Evolutionary conservation across 208 protist genomes (phyloP), one percentile per base, ranked within the genome.

Genomic region (Acanthamoeba lenticulata): DNA sequence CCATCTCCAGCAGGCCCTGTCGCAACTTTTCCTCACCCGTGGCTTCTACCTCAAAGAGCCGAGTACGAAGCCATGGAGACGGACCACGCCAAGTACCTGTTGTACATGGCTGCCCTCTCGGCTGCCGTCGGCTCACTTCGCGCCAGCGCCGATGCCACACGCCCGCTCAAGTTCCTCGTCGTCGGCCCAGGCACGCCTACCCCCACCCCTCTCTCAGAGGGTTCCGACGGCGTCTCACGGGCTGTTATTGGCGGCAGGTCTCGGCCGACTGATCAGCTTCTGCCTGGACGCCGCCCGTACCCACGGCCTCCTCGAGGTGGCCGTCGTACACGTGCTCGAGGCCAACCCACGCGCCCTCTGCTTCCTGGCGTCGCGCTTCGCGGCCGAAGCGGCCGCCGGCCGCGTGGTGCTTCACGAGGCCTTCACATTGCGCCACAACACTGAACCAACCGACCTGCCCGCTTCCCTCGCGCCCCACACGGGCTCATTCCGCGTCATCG

Each of bases 31-130:
- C 1, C 21, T 55, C 47, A 55, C 21, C 21, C 4, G 45, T 19
- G 0, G 15, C 4, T 19, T 55, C 47, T 55, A 6, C 47, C n/a
- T n/a, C 15, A 5, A 11, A 69, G 60, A 29, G 60, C 60, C 60
- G 60, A 69, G 60, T 69, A 69, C 60, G 60, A 69, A n/a, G 60
- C 60, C 60, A 69, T 69, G 60, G 60, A 69, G 32, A 69, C 17
- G 60, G 60, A 69, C 60, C 60, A 29, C 60, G 11, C n/a, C n/a
- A 69, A 69, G 60, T 69, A 69, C 2, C 27, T 69, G 32, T 27
- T 69, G 21, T 69, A 69, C 60, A 69, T 69, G 60, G 60, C 60
- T 27, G 60, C 60, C n/a, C 21, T 69, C 60, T n/a, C 60, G 21
- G 1, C 60, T 2, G 60, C 60, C 21, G 60, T 36, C 9, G 60